Evolutionary conservation across 495 filamentous ascomycete genomes (phyloP), one percentile per base, ranked within the genome.

Genomic region (Daldinia childiae): DNA sequence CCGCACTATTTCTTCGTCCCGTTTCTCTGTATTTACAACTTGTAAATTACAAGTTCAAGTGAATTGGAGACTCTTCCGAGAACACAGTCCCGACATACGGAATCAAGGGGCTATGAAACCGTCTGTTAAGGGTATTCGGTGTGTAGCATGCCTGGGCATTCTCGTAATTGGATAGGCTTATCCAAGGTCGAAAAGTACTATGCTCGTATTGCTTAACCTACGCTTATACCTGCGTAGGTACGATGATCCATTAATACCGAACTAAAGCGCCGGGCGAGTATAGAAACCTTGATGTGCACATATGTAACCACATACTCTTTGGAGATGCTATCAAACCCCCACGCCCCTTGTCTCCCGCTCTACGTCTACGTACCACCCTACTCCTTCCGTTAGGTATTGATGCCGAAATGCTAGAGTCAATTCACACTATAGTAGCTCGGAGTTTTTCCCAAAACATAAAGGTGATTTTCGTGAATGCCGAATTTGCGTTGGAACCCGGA

Each of bases 381-480:
- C 41, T 17, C 29, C n/a, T 58, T 62, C 41, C 12, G 57, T 58
- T 45, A 27, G 57, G 36, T 17, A 17, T 41, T 34, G 15, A 48
- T 58, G 50, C 54, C 39, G 50, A 64, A 54, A 19, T 30, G 15
- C 30, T 38, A 38, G 26, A 36, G 1, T 39, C 45, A n/a, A 24
- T 38, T 29, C 50, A 26, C 26, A 60, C 27, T 52, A 41, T 39
- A 54, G 36, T 15, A 55, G 30, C 36, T 60, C 69, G 69, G 69
- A 54, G 61, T 57, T 69, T 69, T 73, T 52, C 66, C 66, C 50
- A 55, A 66, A 48, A 59, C 24, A 54, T 62, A 62, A 62, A 66
- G 66, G 71, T 73, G 54, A 27, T 73, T 73, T 69, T 66, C 71
- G 65, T 73, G n/a, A 17, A 65, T 69, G 66, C 36, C 62, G 66